Conservation (phyloP, 768 basidiomycete genomes). For the Russula sp. region DNA sequence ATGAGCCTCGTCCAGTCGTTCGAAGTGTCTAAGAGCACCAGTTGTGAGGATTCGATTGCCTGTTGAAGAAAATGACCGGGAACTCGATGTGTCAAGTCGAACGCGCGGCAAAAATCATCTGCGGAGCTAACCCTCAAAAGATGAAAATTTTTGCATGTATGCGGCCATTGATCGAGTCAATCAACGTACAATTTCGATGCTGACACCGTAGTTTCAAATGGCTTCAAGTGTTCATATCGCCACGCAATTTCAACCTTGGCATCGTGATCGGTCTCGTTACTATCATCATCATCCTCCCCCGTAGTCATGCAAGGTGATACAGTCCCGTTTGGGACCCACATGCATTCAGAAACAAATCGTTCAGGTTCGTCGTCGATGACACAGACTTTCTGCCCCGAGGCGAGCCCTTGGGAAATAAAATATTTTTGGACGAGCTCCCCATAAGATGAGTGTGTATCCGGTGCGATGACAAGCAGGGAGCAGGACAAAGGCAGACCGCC, state of each 20-base stretch:
- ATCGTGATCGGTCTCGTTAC: conserved; percentile 32
- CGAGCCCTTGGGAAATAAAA: conserved; percentile 82
- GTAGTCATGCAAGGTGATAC: conserved; percentile 23
- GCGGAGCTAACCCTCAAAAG: conserved; percentile 32
- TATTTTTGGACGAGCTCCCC: conserved; percentile 81
- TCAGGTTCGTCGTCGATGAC: conserved; percentile 54
- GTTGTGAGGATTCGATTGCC: conserved; percentile 10
- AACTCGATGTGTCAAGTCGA: conserved; percentile 65
- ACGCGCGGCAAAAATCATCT: conserved; percentile 58
- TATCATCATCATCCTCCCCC: conserved; percentile 35
- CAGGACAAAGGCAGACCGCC: conserved; percentile 84
- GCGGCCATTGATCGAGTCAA: conserved; percentile 1
- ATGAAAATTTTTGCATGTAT: conserved; percentile 3
- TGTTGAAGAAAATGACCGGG: conserved; percentile 40
- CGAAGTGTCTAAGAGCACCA: conserved; percentile 10
- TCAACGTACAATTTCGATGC: conserved; percentile 40
- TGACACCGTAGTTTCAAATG: conserved; percentile 78
- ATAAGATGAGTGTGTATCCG: conserved; percentile 82
- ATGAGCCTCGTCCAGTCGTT: conserved; percentile 3
- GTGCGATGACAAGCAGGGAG: conserved; percentile 63
- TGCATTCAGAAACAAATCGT: conserved; percentile 60
- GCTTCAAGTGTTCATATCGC: conserved; percentile 92
- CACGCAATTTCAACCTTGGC: conserved; percentile 91
- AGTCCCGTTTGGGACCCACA: conserved; percentile 57
- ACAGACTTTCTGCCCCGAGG: conserved; percentile 57